A percentile compares a stretch with the other conserved stretches of the same genome.
phyloP scores from a whole-genome alignment of 2,329 filamentous ascomycete genomes.

The Colletotrichum orbiculare region DNA sequence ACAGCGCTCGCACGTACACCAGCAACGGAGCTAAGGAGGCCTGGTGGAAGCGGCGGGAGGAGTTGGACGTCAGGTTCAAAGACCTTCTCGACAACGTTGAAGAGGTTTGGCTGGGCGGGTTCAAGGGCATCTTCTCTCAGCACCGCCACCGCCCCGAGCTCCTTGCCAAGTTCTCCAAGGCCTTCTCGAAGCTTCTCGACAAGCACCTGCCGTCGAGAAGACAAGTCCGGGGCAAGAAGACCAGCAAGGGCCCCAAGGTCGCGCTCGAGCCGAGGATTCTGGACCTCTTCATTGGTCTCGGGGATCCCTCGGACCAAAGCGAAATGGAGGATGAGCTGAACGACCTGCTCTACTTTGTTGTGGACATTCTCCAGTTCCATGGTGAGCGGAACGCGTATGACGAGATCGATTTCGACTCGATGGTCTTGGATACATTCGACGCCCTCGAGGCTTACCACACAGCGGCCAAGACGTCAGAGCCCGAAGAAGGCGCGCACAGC shows the following conservation, averaged over 20 bases:
- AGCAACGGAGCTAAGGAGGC: constrained; percentile 79
- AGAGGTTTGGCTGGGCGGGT: constrained; percentile 93
- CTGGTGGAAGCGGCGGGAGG: constrained; percentile 91
- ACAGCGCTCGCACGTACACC: constrained; percentile 74
- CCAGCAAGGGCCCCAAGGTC: constrained; percentile 54
- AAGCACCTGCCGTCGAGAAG: constrained; percentile 87
- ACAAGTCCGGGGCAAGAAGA: constrained; percentile 67
- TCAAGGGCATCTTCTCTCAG: constrained; percentile 92
- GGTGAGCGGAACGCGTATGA: constrained; percentile 97
- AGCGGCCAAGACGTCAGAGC: constrained; percentile 53
- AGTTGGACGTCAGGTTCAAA: constrained; percentile 80
- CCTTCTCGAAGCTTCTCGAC: constrained; percentile 82
- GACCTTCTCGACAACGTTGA: constrained; percentile 88
- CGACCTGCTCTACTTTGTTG: constrained; percentile 93
- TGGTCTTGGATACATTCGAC: constrained; percentile 89
- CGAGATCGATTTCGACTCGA: constrained; percentile 93
- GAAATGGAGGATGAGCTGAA: constrained; percentile 91
- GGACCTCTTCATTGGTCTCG: constrained; percentile 89
- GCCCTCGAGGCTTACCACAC: constrained; percentile 83
- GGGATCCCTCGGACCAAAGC: constrained; percentile 73
- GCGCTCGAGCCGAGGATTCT: constrained; percentile 73
- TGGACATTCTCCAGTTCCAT: constrained; percentile 96
- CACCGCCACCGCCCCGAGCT: constrained; percentile 70
- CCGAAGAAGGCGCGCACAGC: constrained; percentile 71
- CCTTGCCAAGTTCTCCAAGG: constrained; percentile 79